Evolutionary conservation across 2,329 filamentous ascomycete genomes (phyloP).

Genomic region (Cladosporium halotolerans): DNA sequence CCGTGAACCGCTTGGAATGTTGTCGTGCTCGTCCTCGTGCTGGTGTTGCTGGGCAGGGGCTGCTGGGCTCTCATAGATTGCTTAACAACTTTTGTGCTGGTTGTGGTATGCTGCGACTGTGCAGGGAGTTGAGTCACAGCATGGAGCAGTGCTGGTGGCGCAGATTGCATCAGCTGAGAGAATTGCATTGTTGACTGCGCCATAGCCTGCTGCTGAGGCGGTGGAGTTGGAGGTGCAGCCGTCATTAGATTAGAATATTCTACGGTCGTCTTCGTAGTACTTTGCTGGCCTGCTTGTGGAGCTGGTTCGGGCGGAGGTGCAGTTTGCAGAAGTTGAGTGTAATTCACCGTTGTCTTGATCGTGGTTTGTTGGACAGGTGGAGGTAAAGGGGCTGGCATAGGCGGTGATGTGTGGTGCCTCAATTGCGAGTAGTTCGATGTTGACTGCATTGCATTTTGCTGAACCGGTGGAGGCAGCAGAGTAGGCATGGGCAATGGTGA

Average conservation of each 20-base stretch:
- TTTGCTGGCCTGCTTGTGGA: too few species aligned
- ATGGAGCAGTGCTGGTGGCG: neutral
- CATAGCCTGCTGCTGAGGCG: neutral
- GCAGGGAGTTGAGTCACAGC: neutral
- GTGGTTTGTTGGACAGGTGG: neutral
- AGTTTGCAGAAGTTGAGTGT: neutral
- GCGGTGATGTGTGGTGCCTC: neutral
- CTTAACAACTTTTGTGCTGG: neutral
- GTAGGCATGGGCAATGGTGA: neutral
- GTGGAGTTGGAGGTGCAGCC: neutral
- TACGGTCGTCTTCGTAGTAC: too few species aligned
- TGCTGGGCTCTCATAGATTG: neutral
- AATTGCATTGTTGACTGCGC: neutral
- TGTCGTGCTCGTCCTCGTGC: neutral
- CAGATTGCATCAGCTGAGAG: neutral
- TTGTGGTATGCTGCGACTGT: neutral
- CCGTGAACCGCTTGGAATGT: neutral
- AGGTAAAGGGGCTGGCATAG: neutral
- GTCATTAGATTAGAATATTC: too few species aligned
- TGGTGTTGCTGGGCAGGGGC: neutral
- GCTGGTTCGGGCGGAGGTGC: neutral
- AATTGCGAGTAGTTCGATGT: neutral
- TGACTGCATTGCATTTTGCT: neutral
- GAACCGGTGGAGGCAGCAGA: too few species aligned
- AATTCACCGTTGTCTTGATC: neutral